Evolutionary conservation across 768 basidiomycete species (phyloP).

Genomic region (Lactarius evosmus): DNA sequence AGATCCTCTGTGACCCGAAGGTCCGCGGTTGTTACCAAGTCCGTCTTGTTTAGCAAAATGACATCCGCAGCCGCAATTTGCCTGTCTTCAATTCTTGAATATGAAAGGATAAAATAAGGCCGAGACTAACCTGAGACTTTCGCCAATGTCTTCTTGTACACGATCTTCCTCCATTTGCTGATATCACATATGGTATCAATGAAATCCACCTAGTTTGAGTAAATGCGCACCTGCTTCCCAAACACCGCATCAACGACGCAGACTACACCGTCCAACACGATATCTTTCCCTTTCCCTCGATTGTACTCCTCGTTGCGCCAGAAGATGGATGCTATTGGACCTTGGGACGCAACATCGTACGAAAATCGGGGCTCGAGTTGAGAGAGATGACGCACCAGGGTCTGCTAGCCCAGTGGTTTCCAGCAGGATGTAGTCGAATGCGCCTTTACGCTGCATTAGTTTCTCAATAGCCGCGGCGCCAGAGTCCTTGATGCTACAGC

Average conservation of each 20-base stretch:
- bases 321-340: constrained; percentile 84
- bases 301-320: constrained; percentile 86
- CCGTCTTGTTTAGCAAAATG: constrained; percentile 87
- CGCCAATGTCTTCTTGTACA: constrained; percentile 60
- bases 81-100: constrained; percentile 40
- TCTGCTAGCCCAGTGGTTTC: constrained; percentile 97
- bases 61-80: constrained; percentile 94
- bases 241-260: constrained; percentile 91
- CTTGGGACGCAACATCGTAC: constrained; percentile 36
- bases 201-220: too few species aligned
- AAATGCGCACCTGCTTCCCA: constrained; percentile 48
- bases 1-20: constrained; percentile 51
- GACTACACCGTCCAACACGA: constrained; percentile 82
- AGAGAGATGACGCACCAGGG: constrained; percentile 55
- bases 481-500: constrained; percentile 94
- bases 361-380: background rate
- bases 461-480: constrained; percentile 94
- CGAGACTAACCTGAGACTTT: constrained; percentile 66
- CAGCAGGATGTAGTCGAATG: constrained; percentile 92
- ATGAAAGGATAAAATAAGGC: background rate
- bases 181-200: background rate
- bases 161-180: constrained; percentile 88
- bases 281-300: constrained; percentile 62
- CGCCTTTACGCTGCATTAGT: constrained; percentile 79
- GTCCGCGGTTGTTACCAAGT: constrained; percentile 54